Evolutionary conservation across 257 asterid species (phyloP).

Genomic region (Marsdenia floribunda): DNA sequence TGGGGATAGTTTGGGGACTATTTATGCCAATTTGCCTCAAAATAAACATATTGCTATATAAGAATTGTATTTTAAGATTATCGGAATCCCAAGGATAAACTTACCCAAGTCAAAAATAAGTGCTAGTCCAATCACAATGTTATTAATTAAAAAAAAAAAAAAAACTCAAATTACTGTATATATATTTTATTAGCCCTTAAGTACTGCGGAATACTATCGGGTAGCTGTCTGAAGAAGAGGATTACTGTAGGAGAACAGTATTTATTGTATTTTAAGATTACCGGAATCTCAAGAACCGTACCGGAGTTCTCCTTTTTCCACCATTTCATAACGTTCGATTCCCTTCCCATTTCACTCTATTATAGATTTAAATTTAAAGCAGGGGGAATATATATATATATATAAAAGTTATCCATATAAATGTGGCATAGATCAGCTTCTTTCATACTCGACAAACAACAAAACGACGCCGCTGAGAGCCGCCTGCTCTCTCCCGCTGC

Average conservation of each 20-base stretch:
- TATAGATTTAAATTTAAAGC: not conserved
- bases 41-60: too few species aligned
- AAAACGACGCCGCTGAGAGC: constrained; percentile 37
- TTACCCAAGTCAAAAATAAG: too few species aligned
- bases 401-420: not conserved
- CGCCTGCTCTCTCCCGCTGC: constrained; percentile 29
- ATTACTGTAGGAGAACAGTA: not conserved
- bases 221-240: not conserved
- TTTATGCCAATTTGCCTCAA: too few species aligned
- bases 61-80: too few species aligned
- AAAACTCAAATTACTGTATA: too few species aligned
- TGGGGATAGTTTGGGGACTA: too few species aligned
- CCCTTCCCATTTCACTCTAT: not conserved
- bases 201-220: not conserved
- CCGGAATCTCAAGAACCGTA: constrained; percentile 4
- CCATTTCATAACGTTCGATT: not conserved
- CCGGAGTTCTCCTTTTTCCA: not conserved
- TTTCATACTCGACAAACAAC: constrained; percentile 37
- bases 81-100: too few species aligned
- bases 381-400: not conserved
- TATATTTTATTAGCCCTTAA: too few species aligned
- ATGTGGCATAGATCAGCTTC: constrained; percentile 56
- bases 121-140: too few species aligned
- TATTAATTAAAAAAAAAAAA: too few species aligned
- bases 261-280: not conserved